These are phyloP conservation scores for slime mould (Dictyostelium discoideum) DNA, from an alignment of 78 protist genomes.

Conservation along the genomic window dicty_2.7 NC_007088.5:4594001-4594500, in stretches of 20 bases:
- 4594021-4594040: slow-evolving; percentile 98
- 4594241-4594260: slow-evolving; percentile 96
- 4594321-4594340: slow-evolving; percentile 80
- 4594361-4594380: not conserved
- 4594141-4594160: slow-evolving; percentile 95
- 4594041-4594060: slow-evolving; percentile 98
- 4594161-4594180: slow-evolving; percentile 90
- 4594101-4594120: slow-evolving; percentile 99
- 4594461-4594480: no score
- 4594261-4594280: slow-evolving; percentile 98
- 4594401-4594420: not conserved
- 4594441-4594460: no score
- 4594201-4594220: slow-evolving; percentile 99
- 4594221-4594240: slow-evolving; percentile 98
- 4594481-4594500: no score
- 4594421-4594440: not conserved
- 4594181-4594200: slow-evolving; percentile 97
- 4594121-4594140: slow-evolving; percentile 99
- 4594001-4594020: slow-evolving; percentile 97
- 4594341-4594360: slow-evolving; percentile 86
- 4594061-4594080: slow-evolving; percentile 99
- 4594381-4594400: no score
- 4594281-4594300: slow-evolving; percentile 95
- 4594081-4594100: slow-evolving; percentile 95
- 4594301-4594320: slow-evolving; percentile 96